Evolutionary conservation across 179 eudicot genomes (phyloP).

Genomic region (Silene vulgaris): DNA sequence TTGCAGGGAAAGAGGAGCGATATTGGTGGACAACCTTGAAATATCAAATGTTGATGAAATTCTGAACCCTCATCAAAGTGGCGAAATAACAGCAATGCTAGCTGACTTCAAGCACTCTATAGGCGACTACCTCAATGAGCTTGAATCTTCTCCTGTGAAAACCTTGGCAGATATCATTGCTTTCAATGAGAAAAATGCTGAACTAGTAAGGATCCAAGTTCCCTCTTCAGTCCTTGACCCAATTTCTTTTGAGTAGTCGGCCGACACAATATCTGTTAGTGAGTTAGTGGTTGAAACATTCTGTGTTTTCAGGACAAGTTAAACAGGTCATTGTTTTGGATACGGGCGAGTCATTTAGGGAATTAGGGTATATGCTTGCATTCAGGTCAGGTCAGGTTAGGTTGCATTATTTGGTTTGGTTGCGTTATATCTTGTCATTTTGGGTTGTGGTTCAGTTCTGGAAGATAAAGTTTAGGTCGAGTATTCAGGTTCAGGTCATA

Average conservation of each 20-base stretch:
- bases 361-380: neutral
- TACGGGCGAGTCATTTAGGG: neutral
- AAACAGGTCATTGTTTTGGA: neutral
- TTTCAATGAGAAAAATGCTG: slow-evolving; percentile 42
- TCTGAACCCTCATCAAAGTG: slow-evolving; percentile 35
- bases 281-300: neutral
- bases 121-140: slow-evolving; percentile 33
- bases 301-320: neutral
- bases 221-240: neutral
- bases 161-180: slow-evolving; percentile 50
- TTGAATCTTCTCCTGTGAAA: slow-evolving; percentile 45
- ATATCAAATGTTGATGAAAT: slow-evolving; percentile 31
- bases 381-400: neutral
- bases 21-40: slow-evolving; percentile 42
- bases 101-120: slow-evolving; percentile 50
- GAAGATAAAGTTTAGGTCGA: neutral
- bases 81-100: slow-evolving; percentile 37
- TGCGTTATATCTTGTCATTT: too few relatives aligned
- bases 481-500: too few relatives aligned
- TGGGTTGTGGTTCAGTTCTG: neutral
- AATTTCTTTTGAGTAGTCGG: neutral
- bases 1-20: slow-evolving; percentile 46
- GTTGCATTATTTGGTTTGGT: too few relatives aligned
- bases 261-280: neutral
- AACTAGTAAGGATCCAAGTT: slow-evolving; percentile 28